A percentile compares a stretch with the other conserved stretches of the same genome.
phyloP scores from a whole-genome alignment of 129 eudicot genomes.

The Flaveria trinervia region DNA sequence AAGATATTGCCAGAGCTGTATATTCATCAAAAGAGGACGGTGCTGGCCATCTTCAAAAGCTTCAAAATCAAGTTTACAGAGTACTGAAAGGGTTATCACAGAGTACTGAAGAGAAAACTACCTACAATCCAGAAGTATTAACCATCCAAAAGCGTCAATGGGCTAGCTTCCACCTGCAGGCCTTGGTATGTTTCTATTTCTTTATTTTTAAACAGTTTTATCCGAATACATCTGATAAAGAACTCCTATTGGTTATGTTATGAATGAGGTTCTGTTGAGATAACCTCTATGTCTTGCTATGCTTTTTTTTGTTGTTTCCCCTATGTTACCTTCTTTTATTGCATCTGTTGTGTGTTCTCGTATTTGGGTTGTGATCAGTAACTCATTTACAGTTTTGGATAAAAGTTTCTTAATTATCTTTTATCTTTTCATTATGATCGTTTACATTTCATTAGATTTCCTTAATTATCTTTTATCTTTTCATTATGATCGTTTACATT shows the following conservation, averaged over 20 bases:
- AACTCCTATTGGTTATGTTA: constrained; percentile 10
- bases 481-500: constrained; percentile 13
- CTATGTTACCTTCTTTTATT: background rate
- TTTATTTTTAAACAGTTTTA: background rate
- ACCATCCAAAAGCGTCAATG: constrained; percentile 98
- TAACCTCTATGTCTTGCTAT: background rate
- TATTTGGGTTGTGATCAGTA: constrained; percentile 5
- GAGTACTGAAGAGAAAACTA: constrained; percentile 54
- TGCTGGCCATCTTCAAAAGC: constrained; percentile 71
- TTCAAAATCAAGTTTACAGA: constrained; percentile 73
- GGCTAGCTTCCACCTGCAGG: constrained; percentile 89
- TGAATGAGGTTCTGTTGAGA: background rate
- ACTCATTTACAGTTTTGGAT: background rate
- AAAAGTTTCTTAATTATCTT: constrained; percentile 7
- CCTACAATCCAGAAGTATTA: constrained; percentile 89
- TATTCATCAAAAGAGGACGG: constrained; percentile 76
- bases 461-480: constrained; percentile 13
- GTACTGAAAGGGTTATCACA: constrained; percentile 74
- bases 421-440: constrained; percentile 20
- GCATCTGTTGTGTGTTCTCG: background rate
- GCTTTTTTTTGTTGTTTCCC: background rate
- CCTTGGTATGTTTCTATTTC: constrained; percentile 60
- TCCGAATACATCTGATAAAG: background rate
- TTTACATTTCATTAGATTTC: constrained; percentile 26
- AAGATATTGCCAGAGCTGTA: constrained; percentile 82